phyloP scores from a whole-genome alignment of 352 stramenopile genomes.

The Phytophthora crassamura region DNA sequence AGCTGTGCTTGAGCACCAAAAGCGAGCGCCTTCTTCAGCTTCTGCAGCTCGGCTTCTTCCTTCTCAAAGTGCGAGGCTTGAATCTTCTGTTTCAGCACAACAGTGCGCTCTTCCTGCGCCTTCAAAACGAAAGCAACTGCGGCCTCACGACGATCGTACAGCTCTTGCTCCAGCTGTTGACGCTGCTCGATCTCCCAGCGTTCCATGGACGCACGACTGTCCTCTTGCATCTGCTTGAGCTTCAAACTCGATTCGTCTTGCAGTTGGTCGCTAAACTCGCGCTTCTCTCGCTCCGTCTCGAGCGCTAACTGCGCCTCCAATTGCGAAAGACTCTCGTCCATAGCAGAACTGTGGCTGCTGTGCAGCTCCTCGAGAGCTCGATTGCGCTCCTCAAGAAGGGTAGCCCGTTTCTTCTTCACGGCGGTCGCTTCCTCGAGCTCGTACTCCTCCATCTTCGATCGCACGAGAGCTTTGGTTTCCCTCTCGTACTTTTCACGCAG shows the following conservation, averaged over 20 bases:
- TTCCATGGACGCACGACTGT: conserved; percentile 31
- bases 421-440: conserved; percentile 50
- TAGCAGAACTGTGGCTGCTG: conserved; percentile 40
- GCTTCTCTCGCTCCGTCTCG: conserved; percentile 47
- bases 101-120: conserved; percentile 54
- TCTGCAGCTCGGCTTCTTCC: conserved; percentile 56
- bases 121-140: conserved; percentile 42
- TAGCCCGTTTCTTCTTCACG: conserved; percentile 30
- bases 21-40: conserved; percentile 61
- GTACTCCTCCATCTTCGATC: conserved; percentile 49
- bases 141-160: conserved; percentile 50
- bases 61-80: conserved; percentile 45
- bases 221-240: conserved; percentile 41
- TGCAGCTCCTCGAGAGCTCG: conserved; percentile 42
- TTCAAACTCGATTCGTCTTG: conserved; percentile 41
- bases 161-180: conserved; percentile 51
- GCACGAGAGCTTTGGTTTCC: conserved; percentile 56
- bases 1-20: conserved; percentile 70
- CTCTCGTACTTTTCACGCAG: conserved; percentile 59
- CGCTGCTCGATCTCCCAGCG: conserved; percentile 58
- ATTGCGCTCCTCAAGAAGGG: conserved; percentile 47
- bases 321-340: conserved; percentile 47
- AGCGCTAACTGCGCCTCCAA: conserved; percentile 45
- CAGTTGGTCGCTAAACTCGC: conserved; percentile 40
- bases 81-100: conserved; percentile 49